Conservation (phyloP, 176 grass and related monocot species). For the Oryza meyeriana region DNA sequence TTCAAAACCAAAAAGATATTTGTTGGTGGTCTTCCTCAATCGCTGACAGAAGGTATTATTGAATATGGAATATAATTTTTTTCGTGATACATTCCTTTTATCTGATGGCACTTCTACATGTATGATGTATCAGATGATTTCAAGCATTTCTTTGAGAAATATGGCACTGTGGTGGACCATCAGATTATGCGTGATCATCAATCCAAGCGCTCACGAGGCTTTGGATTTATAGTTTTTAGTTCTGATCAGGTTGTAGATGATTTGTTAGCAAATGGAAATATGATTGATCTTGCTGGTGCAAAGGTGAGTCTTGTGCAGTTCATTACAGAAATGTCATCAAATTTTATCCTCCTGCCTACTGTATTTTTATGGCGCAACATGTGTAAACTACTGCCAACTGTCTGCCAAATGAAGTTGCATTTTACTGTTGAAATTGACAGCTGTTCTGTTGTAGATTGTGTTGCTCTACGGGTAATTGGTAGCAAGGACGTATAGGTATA, state of each 20-base stretch:
- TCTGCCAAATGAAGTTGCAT: constrained; percentile 13
- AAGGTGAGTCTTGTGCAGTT: constrained; percentile 64
- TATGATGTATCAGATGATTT: constrained; percentile 72
- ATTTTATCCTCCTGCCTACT: constrained; percentile 10
- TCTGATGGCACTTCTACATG: constrained; percentile 29
- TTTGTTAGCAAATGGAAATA: constrained; percentile 92
- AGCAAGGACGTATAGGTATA: constrained; percentile 39
- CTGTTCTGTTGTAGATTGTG: constrained; percentile 10
- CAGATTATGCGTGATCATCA: constrained; percentile 88
- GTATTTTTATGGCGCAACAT: neutral
- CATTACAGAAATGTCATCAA: constrained; percentile 20
- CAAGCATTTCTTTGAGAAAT: constrained; percentile 68
- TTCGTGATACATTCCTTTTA: constrained; percentile 19
- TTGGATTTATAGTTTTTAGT: constrained; percentile 95
- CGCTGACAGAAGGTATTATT: constrained; percentile 74
- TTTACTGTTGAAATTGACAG: constrained; percentile 14
- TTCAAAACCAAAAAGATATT: constrained; percentile 94
- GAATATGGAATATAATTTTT: neutral
- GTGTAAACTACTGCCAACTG: constrained; percentile 28
- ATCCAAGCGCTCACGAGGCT: constrained; percentile 79
- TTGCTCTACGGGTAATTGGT: constrained; percentile 24
- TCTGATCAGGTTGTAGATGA: constrained; percentile 87
- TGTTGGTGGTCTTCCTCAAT: constrained; percentile 77
- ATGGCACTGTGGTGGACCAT: constrained; percentile 78
- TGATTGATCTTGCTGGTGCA: constrained; percentile 78